Evolutionary conservation across 352 stramenopile genomes (phyloP), one percentile per base, ranked within the genome.

Genomic region (Pythium guiyangense): DNA sequence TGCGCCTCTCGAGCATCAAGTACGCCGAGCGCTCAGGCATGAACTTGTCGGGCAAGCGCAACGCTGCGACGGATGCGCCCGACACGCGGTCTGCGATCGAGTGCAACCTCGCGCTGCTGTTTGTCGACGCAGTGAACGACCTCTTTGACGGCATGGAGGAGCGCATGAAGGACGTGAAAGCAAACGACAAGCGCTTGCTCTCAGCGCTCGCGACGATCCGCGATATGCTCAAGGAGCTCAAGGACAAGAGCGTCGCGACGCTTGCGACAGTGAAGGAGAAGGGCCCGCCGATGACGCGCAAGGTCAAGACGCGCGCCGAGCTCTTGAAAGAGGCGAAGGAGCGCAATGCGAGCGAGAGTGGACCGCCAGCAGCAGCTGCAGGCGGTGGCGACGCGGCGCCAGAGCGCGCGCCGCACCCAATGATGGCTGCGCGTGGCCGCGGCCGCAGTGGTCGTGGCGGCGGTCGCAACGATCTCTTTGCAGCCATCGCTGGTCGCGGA

Each of bases 241-340:
- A 71, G 50, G 72, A 76, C n/a, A 86, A 86, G 60, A 90, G 77
- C 59, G 54, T 59, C 39, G 55, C 46, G 25, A 90, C 80, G 40
- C 34, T 93, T 40, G 59, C 48, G 20, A 73, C 71, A 11, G 49
- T 94, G 22, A 86, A 84, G 54, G 84, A 90, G 34, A 90, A 93
- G 73, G 70, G 73, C 17, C 77, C 77, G 6, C 52, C 77, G 6
- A 54, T 71, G 12, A 74, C 55, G 6, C 85, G 85, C 52, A 76
- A 79, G 48, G 45, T 89, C 27, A 93, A 93, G 67, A 79, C 70
- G 11, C 72, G 85, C 45, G 69, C 60, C 2, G 80, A 93, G 18
- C 84, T 94, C 48, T 65, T 92, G 61, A 94, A 94, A 65, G 82
- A 94, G 52, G 80, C 83, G 3, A 94, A 94, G 71, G 85, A 94